Evolutionary conservation across 1,284 basidiomycete genomes (phyloP), one percentile per base, ranked within the genome.

Genomic region (Neolentinus lepideus): DNA sequence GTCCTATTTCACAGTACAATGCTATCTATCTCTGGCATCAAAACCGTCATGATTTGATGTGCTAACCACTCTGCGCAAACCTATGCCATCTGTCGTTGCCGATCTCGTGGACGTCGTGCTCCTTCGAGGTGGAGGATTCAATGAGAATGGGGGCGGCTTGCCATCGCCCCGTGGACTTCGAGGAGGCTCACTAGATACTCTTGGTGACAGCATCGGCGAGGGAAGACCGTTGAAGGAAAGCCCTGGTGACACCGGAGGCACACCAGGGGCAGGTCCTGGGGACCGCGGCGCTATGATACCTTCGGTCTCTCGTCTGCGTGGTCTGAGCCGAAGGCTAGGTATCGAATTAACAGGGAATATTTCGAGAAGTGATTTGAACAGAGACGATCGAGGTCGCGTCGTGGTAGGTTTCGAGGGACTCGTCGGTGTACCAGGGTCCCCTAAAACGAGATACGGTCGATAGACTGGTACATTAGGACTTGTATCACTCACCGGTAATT

Each of bases 271-370:
- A n/a, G n/a, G n/a, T n/a, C n/a, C n/a, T n/a, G n/a, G 29, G 21
- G 66, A 67, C 1, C 60, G 64, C 1, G 70, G 69, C 1, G 70
- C 70, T 33, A 71, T 68, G 27, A 71, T 64, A 2, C 70, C 70
- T 43, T 71, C 69, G 1, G 64, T 60, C n/a, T 64, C 64, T 29
- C 63, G 63, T 11, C 65, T 43, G 38, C 38, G 38, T 21, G 38
- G 61, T 27, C 61, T 59, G 0, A 66, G 64, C 16, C 69, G 67
- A 0, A 71, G 25, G 2, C 65, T 62, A 2, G 69, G 69, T 21
- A 71, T 52, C 3, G 61, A 62, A 47, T 68, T 63, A 14, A 65
- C 26, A 1, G 67, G 66, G 2, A 69, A 59, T 2, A 60, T 56
- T 53, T 67, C 68, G 53, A 66, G 65, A 10, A 72, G 60, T 6